Evolutionary conservation across 495 filamentous ascomycete species (phyloP), one percentile per base, ranked within the genome.

Genomic region (Penicillium argentinense): DNA sequence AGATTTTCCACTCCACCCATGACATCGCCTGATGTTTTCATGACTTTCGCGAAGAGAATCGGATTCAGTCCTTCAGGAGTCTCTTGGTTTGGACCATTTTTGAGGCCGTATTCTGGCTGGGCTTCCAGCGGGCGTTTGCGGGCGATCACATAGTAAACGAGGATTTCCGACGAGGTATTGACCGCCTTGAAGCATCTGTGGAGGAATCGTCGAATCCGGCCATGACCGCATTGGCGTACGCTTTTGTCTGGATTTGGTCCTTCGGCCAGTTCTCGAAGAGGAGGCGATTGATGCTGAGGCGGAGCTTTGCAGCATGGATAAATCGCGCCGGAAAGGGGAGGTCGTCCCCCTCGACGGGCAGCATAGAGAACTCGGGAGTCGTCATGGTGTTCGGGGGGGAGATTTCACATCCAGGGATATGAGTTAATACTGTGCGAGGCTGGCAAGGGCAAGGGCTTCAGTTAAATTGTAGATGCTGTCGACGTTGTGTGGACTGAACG

Each of bases 221-320:
- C 16, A 49, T 16, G 8, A 68, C 39, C 5, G 52, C 58, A 3
- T 14, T 4, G 8, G 21, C 30, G 43, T 63, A 64, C 13, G 50
- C 36, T 1, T 44, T 25, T 2, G 36, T 41, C 14, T 63, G 66
- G 13, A 48, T 17, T 1, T 19, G 36, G 14, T 53, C 51, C 39
- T 64, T 63, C 0, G 63, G 60, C 63, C 63, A 64, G 42, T 62
- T 25, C 2, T 55, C 47, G 40, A 62, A 59, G 1, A 67, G 19
- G 26, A 67, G 59, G 5, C 60, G 61, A 42, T 66, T 67, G 47
- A 69, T 62, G 12, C 54, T 61, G 2, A 67, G 53, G 4, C 54
- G 41, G 2, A 61, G 50, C 42, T 67, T 69, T 1, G 61, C 54
- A 19, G 18, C 40, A 34, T 59, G 51, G n/a, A 66, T 45, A 11